A percentile compares a stretch with the other conserved stretches of the same genome.
Evolutionary conservation across 73 alveolate genomes (phyloP).

Genomic region (Tetrahymena thermophila): DNA sequence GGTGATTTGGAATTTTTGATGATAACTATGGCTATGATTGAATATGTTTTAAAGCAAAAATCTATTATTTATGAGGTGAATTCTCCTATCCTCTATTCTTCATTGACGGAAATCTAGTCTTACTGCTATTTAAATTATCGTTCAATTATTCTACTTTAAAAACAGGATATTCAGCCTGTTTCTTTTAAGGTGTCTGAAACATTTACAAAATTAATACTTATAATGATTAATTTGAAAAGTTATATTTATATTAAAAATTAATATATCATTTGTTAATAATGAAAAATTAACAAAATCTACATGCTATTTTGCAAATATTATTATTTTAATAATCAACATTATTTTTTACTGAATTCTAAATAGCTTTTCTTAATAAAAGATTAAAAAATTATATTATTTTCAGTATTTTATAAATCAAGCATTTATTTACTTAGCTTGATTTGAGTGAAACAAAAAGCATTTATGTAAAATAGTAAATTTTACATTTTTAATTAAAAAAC

Average conservation of each 20-base stretch:
- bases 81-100: not conserved
- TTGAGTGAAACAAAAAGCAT: too few relatives aligned
- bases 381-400: too few relatives aligned
- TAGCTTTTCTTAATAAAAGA: too few relatives aligned
- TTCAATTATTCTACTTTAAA: not conserved
- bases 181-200: not conserved
- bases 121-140: not conserved
- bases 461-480: too few relatives aligned
- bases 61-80: not conserved
- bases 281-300: not conserved
- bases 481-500: too few relatives aligned
- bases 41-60: not conserved
- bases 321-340: not conserved
- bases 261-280: not conserved
- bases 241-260: not conserved
- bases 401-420: too few relatives aligned
- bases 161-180: not conserved
- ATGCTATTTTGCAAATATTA: not conserved
- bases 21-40: not conserved
- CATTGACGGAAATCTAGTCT: not conserved
- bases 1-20: not conserved
- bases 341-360: not conserved
- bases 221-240: not conserved
- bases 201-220: not conserved
- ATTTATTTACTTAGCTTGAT: too few relatives aligned